phyloP scores from a whole-genome alignment of 768 basidiomycete species.

The Myochromella boudieri region DNA sequence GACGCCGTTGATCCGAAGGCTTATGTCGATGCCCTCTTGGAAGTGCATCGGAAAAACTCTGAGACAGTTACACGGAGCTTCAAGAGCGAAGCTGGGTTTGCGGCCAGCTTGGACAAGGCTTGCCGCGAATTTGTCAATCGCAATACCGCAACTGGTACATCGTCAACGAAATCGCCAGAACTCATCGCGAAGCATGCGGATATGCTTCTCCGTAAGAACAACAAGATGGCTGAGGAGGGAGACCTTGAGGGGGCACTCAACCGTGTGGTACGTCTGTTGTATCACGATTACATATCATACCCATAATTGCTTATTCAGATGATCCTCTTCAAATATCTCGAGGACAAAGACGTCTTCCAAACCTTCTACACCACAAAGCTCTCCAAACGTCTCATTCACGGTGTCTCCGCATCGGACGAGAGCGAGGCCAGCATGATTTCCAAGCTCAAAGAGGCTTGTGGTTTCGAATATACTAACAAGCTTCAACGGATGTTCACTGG shows the following conservation, averaged over 20 bases:
- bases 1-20: constrained; percentile 91
- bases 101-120: constrained; percentile 93
- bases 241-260: constrained; percentile 91
- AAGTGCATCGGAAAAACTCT: constrained; percentile 92
- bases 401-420: constrained; percentile 94
- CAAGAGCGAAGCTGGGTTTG: constrained; percentile 93
- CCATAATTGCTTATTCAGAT: constrained; percentile 58
- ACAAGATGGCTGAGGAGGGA: constrained; percentile 94
- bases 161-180: constrained; percentile 91
- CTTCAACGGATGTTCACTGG: constrained; percentile 98
- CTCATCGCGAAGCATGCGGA: constrained; percentile 94
- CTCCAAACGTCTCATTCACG: constrained; percentile 91
- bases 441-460: constrained; percentile 96
- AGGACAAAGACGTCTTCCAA: constrained; percentile 99
- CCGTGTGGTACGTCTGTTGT: constrained; percentile 68
- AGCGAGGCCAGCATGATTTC: constrained; percentile 98
- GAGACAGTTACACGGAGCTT: constrained; percentile 92
- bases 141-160: constrained; percentile 87
- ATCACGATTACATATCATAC: constrained; percentile 19
- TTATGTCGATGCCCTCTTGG: constrained; percentile 91
- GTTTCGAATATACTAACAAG: constrained; percentile 99
- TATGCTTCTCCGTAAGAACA: constrained; percentile 88
- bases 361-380: constrained; percentile 97
- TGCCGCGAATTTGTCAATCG: constrained; percentile 96
- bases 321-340: constrained; percentile 98